Conservation (phyloP, 2,329 filamentous ascomycete species). For the Cytospora piceicola region DNA sequence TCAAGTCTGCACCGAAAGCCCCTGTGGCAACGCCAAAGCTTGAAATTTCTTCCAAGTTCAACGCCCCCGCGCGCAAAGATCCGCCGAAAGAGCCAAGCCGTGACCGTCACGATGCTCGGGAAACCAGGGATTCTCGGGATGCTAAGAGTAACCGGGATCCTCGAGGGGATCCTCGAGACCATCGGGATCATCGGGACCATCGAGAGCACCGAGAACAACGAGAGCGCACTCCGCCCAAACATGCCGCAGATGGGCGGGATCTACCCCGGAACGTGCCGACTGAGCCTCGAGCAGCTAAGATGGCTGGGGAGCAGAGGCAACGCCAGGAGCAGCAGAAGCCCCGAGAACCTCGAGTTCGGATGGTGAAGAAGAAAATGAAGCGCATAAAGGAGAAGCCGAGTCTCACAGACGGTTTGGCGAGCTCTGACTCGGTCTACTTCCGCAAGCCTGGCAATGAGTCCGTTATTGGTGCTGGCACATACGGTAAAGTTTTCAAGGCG, state of each 20-base stretch:
- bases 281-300: constrained; percentile 49
- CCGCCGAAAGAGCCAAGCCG: constrained; percentile 46
- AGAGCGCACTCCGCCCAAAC: constrained; percentile 11
- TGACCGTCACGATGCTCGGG: constrained; percentile 35
- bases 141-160: constrained; percentile 25
- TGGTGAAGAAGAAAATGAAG: constrained; percentile 70
- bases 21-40: constrained; percentile 62
- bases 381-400: constrained; percentile 72
- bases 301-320: constrained; percentile 27
- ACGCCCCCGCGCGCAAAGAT: constrained; percentile 50
- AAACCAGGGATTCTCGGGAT: constrained; percentile 32
- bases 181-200: constrained; percentile 10
- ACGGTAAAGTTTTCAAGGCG: constrained; percentile 95
- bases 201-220: constrained; percentile 38
- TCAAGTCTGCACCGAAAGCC: constrained; percentile 73
- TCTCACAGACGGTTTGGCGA: constrained; percentile 71
- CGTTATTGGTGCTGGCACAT: constrained; percentile 92
- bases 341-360: constrained; percentile 56
- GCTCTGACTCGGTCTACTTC: constrained; percentile 89
- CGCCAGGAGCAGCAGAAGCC: constrained; percentile 36
- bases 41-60: constrained; percentile 71
- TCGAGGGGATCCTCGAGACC: constrained; percentile 37
- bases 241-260: constrained; percentile 34
- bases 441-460: constrained; percentile 97
- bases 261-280: constrained; percentile 56